Evolutionary conservation across 768 basidiomycete species (phyloP).

Genomic region (Hebeloma cylindrosporum): DNA sequence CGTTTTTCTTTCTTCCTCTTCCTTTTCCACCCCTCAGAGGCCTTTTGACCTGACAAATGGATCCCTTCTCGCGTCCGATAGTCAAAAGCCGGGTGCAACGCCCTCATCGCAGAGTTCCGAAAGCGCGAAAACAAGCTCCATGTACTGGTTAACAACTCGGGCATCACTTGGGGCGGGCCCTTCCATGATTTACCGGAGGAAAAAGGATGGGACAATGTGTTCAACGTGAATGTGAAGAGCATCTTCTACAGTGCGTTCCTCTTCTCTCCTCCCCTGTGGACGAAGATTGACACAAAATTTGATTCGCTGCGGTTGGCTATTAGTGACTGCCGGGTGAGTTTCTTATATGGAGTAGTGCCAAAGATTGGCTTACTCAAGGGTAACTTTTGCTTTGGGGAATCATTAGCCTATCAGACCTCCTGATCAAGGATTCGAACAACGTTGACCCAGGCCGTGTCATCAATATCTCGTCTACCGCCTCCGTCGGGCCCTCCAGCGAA

Average conservation of each 20-base stretch:
- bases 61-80: conserved; percentile 25
- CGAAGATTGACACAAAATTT: no score
- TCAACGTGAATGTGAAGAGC: conserved; percentile 83
- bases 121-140: conserved; percentile 72
- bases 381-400: no score
- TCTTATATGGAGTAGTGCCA: background rate
- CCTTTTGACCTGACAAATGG: background rate
- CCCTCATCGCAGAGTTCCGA: conserved; percentile 65
- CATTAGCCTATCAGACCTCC: conserved; percentile 52
- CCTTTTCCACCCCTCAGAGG: background rate
- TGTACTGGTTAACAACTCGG: conserved; percentile 83
- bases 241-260: conserved; percentile 69
- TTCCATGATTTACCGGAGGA: conserved; percentile 73
- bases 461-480: conserved; percentile 76
- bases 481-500: conserved; percentile 53
- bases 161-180: conserved; percentile 75
- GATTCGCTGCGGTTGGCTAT: no score
- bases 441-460: conserved; percentile 73
- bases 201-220: conserved; percentile 83
- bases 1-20: conserved; percentile 26
- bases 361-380: background rate
- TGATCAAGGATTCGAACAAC: conserved; percentile 63
- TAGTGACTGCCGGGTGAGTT: conserved; percentile 55
- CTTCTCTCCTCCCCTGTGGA: conserved; percentile 10
- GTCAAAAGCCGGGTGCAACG: conserved; percentile 80